phyloP scores from a whole-genome alignment of 1,284 basidiomycete genomes.

The Puccinia novopanici region DNA sequence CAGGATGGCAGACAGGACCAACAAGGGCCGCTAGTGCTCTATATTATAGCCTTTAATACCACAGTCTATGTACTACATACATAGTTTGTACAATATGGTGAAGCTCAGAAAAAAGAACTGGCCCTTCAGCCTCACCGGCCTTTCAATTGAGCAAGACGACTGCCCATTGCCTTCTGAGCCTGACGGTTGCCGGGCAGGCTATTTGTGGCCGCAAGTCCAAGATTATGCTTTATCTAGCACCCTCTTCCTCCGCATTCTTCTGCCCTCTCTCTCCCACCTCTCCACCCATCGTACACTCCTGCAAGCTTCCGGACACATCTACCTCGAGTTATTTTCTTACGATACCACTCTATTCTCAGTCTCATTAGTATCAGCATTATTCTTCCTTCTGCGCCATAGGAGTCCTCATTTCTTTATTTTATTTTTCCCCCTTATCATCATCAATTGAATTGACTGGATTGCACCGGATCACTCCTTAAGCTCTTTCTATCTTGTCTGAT shows the following conservation, averaged over 20 bases:
- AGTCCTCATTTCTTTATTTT: not conserved
- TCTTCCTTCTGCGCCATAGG: not conserved
- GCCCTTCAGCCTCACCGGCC: not conserved
- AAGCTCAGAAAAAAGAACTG: not conserved
- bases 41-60: not conserved
- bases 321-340: conserved; percentile 12
- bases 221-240: conserved; percentile 11
- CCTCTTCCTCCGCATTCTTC: not conserved
- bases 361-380: not conserved
- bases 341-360: conserved; percentile 15
- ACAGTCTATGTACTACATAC: no score
- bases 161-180: conserved; percentile 30
- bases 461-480: conserved; percentile 9
- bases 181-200: not conserved
- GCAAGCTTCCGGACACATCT: conserved; percentile 15
- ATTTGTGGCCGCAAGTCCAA: not conserved
- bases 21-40: not conserved
- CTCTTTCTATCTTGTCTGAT: not conserved
- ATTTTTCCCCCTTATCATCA: not conserved
- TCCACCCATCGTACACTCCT: not conserved
- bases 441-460: not conserved
- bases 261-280: not conserved
- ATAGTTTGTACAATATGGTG: not conserved
- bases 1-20: not conserved
- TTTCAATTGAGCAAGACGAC: conserved; percentile 36